A percentile compares a stretch with the other conserved stretches of the same genome.
Evolutionary conservation across 208 protist species (phyloP).

Genomic region (Porcisia hertigi): DNA sequence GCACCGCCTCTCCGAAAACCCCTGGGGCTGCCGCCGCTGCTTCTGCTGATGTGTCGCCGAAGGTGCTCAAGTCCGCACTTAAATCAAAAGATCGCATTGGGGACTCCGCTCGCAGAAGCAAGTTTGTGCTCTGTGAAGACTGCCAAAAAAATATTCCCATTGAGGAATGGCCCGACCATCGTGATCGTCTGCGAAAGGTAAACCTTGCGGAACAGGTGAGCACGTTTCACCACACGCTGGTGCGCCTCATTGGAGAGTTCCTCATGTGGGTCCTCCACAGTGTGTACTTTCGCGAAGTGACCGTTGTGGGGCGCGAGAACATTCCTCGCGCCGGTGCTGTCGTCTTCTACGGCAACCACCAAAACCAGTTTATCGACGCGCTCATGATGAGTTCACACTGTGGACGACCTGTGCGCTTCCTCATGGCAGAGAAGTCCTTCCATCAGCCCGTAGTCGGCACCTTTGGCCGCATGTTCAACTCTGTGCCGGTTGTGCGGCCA

Average conservation of each 20-base stretch:
- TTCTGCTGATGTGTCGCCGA: not conserved
- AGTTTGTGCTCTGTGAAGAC: conserved; percentile 57
- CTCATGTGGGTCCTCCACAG: conserved; percentile 86
- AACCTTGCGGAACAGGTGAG: conserved; percentile 53
- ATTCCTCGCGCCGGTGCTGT: conserved; percentile 87
- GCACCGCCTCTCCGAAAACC: not conserved
- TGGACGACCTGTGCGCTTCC: conserved; percentile 81
- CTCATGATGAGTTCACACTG: conserved; percentile 90
- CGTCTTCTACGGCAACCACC: conserved; percentile 94
- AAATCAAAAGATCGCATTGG: conserved; percentile 59
- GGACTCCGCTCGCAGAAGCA: conserved; percentile 16
- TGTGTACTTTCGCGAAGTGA: conserved; percentile 94
- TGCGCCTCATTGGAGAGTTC: conserved; percentile 75
- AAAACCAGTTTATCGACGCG: conserved; percentile 94
- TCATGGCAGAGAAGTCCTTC: conserved; percentile 94
- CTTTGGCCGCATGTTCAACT: conserved; percentile 84
- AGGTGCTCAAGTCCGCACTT: conserved; percentile 20
- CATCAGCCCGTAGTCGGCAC: conserved; percentile 75
- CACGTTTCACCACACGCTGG: conserved; percentile 47
- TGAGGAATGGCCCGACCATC: conserved; percentile 77
- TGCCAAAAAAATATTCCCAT: conserved; percentile 70
- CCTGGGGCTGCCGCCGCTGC: not conserved
- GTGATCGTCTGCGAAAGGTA: conserved; percentile 68
- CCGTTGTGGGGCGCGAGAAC: conserved; percentile 85
- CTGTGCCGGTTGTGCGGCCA: conserved; percentile 92